Evolutionary conservation across 2,329 filamentous ascomycete genomes (phyloP).

Genomic region (Scleromitrula shiraiana): DNA sequence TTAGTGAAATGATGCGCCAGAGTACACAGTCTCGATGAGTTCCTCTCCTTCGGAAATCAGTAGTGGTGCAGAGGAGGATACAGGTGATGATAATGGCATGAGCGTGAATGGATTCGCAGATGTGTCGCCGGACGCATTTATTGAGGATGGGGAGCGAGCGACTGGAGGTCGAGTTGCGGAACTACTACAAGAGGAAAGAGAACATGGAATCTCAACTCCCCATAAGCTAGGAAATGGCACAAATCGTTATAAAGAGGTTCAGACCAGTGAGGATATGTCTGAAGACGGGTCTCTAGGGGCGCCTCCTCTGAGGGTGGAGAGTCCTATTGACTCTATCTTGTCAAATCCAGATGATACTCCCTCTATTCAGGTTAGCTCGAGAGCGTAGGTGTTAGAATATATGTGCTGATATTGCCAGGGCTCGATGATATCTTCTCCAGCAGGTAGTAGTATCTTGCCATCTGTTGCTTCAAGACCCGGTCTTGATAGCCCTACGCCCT

Average conservation of each 20-base stretch:
- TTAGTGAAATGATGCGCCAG: conserved; percentile 25
- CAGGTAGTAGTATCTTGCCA: conserved; percentile 66
- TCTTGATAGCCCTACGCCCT: conserved; percentile 64
- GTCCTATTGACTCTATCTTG: conserved; percentile 58
- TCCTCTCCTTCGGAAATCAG: conserved; percentile 58
- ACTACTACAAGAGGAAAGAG: conserved; percentile 24
- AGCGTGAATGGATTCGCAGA: conserved; percentile 28
- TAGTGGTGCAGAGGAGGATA: conserved; percentile 50
- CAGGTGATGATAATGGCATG: conserved; percentile 41
- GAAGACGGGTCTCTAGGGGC: conserved; percentile 48
- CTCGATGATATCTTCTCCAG: conserved; percentile 56
- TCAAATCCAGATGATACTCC: conserved; percentile 80
- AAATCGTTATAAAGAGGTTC: conserved; percentile 22
- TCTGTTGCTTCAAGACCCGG: conserved; percentile 60
- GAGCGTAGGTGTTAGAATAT: not conserved
- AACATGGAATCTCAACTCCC: conserved; percentile 17
- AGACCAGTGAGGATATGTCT: conserved; percentile 39
- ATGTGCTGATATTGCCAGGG: conserved; percentile 36
- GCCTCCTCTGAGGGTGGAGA: conserved; percentile 49
- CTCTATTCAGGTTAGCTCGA: conserved; percentile 62
- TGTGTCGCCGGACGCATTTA: not conserved
- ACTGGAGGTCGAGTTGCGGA: conserved; percentile 25
- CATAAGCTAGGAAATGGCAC: conserved; percentile 31
- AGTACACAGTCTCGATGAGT: conserved; percentile 50
- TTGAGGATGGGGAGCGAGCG: conserved; percentile 29